Evolutionary conservation across 768 basidiomycete species (phyloP).

Genomic region (Amanita molliuscula): DNA sequence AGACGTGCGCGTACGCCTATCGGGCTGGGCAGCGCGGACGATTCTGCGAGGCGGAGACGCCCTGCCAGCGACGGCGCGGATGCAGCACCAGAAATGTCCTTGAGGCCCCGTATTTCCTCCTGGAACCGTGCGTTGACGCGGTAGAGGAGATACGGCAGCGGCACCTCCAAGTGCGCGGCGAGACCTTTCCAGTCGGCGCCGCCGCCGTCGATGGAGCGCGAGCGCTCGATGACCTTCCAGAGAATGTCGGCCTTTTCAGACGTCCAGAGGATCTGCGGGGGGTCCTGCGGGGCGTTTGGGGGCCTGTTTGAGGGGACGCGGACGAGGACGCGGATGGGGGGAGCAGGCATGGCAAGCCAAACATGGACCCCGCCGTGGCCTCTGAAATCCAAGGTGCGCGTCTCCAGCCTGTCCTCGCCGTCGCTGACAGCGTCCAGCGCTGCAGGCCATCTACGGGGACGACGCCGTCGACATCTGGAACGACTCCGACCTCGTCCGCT

Average conservation of each 20-base stretch:
- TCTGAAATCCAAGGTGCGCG: conserved; percentile 35
- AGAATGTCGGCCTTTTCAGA: conserved; percentile 74
- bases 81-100: conserved; percentile 53
- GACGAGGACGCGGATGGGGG: conserved; percentile 60
- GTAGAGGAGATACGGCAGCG: conserved; percentile 77
- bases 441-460: conserved; percentile 80
- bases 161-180: conserved; percentile 69
- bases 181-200: conserved; percentile 84
- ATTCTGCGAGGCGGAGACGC: conserved; percentile 19
- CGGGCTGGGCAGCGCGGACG: conserved; percentile 40
- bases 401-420: background rate
- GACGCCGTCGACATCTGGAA: conserved; percentile 52
- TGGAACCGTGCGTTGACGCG: conserved; percentile 78
- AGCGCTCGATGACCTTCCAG: conserved; percentile 81
- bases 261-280: conserved; percentile 81
- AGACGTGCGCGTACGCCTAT: conserved; percentile 62
- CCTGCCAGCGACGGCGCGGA: conserved; percentile 19
- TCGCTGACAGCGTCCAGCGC: conserved; percentile 28
- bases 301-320: conserved; percentile 73
- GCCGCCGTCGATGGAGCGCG: conserved; percentile 59
- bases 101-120: conserved; percentile 72
- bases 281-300: conserved; percentile 54
- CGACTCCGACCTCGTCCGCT: conserved; percentile 39
- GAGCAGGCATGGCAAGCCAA: conserved; percentile 15
- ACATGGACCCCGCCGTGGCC: conserved; percentile 16